Conservation (phyloP, 2,329 filamentous ascomycete genomes). For the Delphinella strobiligena region DNA sequence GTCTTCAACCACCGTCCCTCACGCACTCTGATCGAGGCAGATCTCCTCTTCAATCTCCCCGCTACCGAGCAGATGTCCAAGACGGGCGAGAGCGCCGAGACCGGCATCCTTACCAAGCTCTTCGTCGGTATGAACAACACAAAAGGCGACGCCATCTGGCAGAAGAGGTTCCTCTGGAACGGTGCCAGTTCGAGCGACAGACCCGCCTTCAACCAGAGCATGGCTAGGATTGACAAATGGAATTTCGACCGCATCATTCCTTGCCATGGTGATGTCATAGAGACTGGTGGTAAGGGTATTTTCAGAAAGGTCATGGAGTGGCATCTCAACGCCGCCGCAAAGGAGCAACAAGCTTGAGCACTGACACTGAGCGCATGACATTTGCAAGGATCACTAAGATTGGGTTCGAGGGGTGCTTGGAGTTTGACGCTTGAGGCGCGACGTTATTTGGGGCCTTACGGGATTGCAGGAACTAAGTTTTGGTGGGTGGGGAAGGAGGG, state of each 20-base stretch:
- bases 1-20: constrained; percentile 77
- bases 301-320: constrained; percentile 73
- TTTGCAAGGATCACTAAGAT: too few relatives aligned
- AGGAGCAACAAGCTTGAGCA: constrained; percentile 18
- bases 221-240: constrained; percentile 62
- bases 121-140: constrained; percentile 48
- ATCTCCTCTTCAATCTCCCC: constrained; percentile 85
- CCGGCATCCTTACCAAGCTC: constrained; percentile 49
- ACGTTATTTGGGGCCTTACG: too few relatives aligned
- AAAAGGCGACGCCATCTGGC: constrained; percentile 52
- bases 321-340: constrained; percentile 54
- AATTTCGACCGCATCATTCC: constrained; percentile 77
- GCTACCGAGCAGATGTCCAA: constrained; percentile 66
- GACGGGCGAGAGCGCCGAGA: constrained; percentile 39
- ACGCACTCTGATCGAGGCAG: constrained; percentile 71
- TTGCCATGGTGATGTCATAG: constrained; percentile 86
- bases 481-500: too few relatives aligned
- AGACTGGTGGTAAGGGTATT: constrained; percentile 58
- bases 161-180: constrained; percentile 80
- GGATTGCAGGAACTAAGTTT: too few relatives aligned
- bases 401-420: too few relatives aligned
- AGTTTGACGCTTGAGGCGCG: neutral
- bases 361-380: too few relatives aligned
- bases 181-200: constrained; percentile 49
- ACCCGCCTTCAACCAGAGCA: constrained; percentile 55